phyloP scores from a whole-genome alignment of 805 yeast species.

The Metschnikowia shivogae region DNA sequence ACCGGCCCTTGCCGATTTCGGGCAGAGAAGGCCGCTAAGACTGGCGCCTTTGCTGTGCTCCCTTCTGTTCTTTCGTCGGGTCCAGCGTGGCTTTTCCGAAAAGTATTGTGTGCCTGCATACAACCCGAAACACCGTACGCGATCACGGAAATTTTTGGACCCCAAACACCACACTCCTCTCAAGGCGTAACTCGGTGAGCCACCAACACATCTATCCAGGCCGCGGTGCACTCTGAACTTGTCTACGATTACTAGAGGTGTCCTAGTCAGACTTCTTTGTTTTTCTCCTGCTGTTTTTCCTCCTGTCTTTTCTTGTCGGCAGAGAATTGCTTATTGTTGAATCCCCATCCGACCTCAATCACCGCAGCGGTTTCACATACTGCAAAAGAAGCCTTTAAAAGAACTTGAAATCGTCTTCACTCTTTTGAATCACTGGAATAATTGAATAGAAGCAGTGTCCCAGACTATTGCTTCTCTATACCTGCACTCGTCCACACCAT shows the following conservation, averaged over 20 bases:
- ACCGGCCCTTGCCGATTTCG: too few relatives aligned
- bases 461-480: background rate
- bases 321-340: background rate
- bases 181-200: slow-evolving; percentile 3
- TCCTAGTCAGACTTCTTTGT: background rate
- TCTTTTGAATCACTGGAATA: too few relatives aligned
- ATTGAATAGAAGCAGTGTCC: too few relatives aligned
- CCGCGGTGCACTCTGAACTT: background rate
- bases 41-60: too few relatives aligned
- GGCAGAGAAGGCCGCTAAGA: too few relatives aligned
- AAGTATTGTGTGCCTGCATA: background rate
- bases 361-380: too few relatives aligned
- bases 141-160: slow-evolving; percentile 3
- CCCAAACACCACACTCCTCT: background rate
- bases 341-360: too few relatives aligned
- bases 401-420: too few relatives aligned
- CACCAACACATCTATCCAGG: background rate
- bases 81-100: background rate
- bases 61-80: too few relatives aligned
- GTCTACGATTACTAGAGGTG: background rate
- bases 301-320: slow-evolving; percentile 1
- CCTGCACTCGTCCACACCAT: background rate
- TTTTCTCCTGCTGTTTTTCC: background rate
- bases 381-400: too few relatives aligned
- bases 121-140: background rate